Evolutionary conservation across 2,329 filamentous ascomycete genomes (phyloP).

Genomic region (Nemania diffusa): DNA sequence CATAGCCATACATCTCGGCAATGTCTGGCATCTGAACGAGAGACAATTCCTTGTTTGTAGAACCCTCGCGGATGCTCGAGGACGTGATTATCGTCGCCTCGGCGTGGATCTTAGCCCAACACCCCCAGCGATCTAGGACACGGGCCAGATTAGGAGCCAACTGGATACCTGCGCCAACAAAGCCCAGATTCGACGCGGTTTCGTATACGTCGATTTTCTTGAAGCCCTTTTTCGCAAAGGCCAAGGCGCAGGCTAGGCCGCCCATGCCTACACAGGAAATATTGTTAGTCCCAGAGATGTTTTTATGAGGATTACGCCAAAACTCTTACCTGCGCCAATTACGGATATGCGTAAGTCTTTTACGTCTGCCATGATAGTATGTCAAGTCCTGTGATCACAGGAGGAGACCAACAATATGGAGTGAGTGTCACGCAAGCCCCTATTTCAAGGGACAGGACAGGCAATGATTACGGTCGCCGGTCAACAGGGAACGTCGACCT

Average conservation of each 20-base stretch:
- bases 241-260: slow-evolving; percentile 75
- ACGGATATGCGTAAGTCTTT: slow-evolving; percentile 56
- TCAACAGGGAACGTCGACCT: slow-evolving; percentile 13
- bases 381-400: slow-evolving; percentile 8
- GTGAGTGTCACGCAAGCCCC: neutral
- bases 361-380: slow-evolving; percentile 46
- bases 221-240: slow-evolving; percentile 81
- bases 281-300: slow-evolving; percentile 3
- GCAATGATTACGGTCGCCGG: neutral
- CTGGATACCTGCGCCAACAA: slow-evolving; percentile 87
- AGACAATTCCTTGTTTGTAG: slow-evolving; percentile 74
- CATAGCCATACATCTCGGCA: slow-evolving; percentile 73
- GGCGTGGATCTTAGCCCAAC: slow-evolving; percentile 72
- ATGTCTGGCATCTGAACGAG: slow-evolving; percentile 77
- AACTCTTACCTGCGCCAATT: slow-evolving; percentile 58
- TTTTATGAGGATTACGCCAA: neutral
- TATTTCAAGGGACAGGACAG: slow-evolving; percentile 22
- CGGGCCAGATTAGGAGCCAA: slow-evolving; percentile 84
- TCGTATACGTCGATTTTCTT: slow-evolving; percentile 79
- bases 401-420: slow-evolving; percentile 11
- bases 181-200: slow-evolving; percentile 76
- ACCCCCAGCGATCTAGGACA: slow-evolving; percentile 77
- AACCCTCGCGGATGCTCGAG: slow-evolving; percentile 80
- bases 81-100: slow-evolving; percentile 77
- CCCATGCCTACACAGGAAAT: slow-evolving; percentile 72